phyloP scores from a whole-genome alignment of 2,329 filamentous ascomycete genomes.

The Penicillium olsonii region DNA sequence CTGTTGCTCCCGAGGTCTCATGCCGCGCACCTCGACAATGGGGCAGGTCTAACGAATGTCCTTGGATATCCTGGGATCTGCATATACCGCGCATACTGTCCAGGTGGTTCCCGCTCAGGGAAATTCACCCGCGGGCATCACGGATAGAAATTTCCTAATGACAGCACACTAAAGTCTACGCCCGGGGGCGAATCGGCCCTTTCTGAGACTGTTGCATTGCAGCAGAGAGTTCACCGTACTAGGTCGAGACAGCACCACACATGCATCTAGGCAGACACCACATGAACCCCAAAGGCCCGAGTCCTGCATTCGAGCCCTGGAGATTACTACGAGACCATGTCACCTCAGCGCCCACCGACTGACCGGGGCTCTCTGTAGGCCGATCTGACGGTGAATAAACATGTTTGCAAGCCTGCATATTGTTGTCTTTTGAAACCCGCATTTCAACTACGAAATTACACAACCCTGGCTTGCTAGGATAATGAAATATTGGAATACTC shows the following conservation, averaged over 20 bases:
- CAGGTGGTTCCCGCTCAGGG: too few species aligned
- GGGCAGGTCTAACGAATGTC: too few species aligned
- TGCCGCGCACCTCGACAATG: too few species aligned
- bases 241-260: not conserved
- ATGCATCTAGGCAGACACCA: not conserved
- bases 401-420: not conserved
- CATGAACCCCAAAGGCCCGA: not conserved
- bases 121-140: too few species aligned
- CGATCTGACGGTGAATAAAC: not conserved
- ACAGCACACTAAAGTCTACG: too few species aligned
- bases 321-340: not conserved
- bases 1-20: too few species aligned
- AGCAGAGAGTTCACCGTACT: not conserved
- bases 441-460: not conserved
- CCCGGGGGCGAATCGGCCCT: not conserved
- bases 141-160: too few species aligned
- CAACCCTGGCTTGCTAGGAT: not conserved
- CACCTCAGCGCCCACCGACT: not conserved
- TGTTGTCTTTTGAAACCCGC: not conserved
- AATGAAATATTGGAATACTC: too few species aligned
- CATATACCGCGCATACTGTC: too few species aligned
- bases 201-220: not conserved
- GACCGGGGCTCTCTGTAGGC: too few species aligned
- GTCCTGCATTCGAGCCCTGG: not conserved
- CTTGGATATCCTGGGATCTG: too few species aligned